Percentiles rank a stretch among this genome's conserved stretches.
These are phyloP conservation scores for Melanogaster broomeanus DNA, from an alignment of 768 basidiomycete genomes.

Conservation along the genomic window DNA sequence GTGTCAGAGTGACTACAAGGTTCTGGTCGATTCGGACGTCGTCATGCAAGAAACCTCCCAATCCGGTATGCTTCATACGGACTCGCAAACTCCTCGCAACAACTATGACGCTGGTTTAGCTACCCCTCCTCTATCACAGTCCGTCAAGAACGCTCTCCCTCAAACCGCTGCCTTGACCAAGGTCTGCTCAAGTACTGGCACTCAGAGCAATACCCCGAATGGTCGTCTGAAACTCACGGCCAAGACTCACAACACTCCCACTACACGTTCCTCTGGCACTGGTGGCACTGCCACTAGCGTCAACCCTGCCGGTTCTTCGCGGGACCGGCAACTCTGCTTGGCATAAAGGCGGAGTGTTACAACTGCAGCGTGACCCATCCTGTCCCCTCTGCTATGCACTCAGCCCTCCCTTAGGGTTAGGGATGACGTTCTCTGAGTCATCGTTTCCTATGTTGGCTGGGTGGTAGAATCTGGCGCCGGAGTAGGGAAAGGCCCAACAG, in stretches of 20 bases:
- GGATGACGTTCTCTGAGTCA: too few relatives aligned
- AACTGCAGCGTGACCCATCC: slow-evolving; percentile 89
- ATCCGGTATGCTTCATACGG: too few relatives aligned
- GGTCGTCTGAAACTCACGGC: slow-evolving; percentile 60
- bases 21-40: slow-evolving; percentile 18
- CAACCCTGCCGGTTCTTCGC: slow-evolving; percentile 39
- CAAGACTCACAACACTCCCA: slow-evolving; percentile 48
- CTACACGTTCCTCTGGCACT: too few relatives aligned
- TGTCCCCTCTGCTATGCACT: too few relatives aligned
- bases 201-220: slow-evolving; percentile 44
- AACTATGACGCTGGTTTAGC: slow-evolving; percentile 4
- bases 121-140: slow-evolving; percentile 38
- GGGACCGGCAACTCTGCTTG: slow-evolving; percentile 41
- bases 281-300: too few relatives aligned
- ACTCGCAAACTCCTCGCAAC: too few relatives aligned
- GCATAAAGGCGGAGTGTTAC: slow-evolving; percentile 80
- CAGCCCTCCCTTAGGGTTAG: too few relatives aligned
- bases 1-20: slow-evolving; percentile 5
- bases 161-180: slow-evolving; percentile 62
- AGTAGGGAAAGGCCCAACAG: slow-evolving; percentile 58
- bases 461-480: slow-evolving; percentile 73
- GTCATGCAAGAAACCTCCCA: too few relatives aligned
- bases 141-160: slow-evolving; percentile 42
- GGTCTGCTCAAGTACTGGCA: too few relatives aligned
- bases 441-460: slow-evolving; percentile 49